These are phyloP conservation scores for Apophysomyces trapeziformis DNA, from an alignment of 371 early-diverging fungal genomes.

Conservation along the genomic window DNA sequence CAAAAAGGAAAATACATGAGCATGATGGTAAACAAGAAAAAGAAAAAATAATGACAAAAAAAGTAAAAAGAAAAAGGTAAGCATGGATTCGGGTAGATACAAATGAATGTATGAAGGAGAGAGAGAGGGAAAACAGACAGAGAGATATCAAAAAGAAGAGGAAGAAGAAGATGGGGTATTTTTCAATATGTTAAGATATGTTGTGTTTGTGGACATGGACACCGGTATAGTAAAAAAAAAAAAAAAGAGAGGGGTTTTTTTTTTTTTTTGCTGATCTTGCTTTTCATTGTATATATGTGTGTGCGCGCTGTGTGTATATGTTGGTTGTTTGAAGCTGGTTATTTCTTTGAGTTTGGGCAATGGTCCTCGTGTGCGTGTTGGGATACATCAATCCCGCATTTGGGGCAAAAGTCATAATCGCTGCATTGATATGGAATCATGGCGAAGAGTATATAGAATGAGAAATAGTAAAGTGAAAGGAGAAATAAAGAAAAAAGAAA, in stretches of 20 bases:
- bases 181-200: no score
- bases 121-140: background rate
- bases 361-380: conserved; percentile 20
- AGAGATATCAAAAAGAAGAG: no score
- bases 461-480: background rate
- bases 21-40: background rate
- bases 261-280: background rate
- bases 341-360: conserved; percentile 13
- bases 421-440: background rate
- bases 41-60: background rate
- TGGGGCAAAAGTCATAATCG: conserved; percentile 18
- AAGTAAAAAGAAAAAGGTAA: background rate
- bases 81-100: background rate
- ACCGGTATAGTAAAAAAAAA: no score
- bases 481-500: background rate
- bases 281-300: no score
- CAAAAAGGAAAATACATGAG: background rate
- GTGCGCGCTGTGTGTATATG: no score
- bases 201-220: no score
- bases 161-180: no score
- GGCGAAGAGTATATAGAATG: background rate
- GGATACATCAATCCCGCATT: conserved; percentile 22
- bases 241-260: no score
- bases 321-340: background rate
- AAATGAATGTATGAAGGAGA: background rate